Evolutionary conservation across 768 basidiomycete genomes (phyloP), one percentile per base, ranked within the genome.

Genomic region (Grammothele lineata): DNA sequence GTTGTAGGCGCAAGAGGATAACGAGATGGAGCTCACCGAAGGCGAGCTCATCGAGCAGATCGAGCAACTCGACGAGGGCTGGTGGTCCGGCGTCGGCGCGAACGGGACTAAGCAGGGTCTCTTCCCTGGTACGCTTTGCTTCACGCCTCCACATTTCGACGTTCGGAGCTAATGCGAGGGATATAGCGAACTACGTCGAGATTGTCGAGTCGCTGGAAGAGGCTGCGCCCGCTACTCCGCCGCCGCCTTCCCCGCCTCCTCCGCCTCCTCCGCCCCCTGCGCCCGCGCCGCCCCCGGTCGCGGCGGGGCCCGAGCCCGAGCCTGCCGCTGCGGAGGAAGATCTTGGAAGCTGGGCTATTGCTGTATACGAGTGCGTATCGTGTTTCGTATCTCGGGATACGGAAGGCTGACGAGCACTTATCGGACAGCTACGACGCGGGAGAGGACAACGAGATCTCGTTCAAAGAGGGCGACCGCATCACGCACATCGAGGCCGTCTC

Each of bases 371-470:
- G 86, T 90, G 58, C 56, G 83, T 70, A 25, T 15, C n/a, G n/a
- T n/a, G n/a, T n/a, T n/a, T n/a, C n/a, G n/a, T n/a, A n/a, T n/a
- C n/a, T n/a, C n/a, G n/a, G n/a, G n/a, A n/a, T n/a, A n/a, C n/a
- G n/a, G n/a, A 17, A 8, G 4, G 2, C 5, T 34, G 33, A 41
- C 61, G 45, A 57, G 45, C 35, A 15, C 25, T n/a, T 18, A 30
- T 19, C 40, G 1, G 44, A 6, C 40, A 93, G 89, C 53, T 95
- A 94, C 58, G 89, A 92, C 9, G 90, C 93, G 0, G 80, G 80
- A 0, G 93, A 96, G 61, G 92, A 92, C 55, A 96, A 97, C 59
- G 93, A 96, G 60, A 68, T 96, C 23, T 75, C 83, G 3, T 92
- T 97, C 77, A 70, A 63, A 24, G 92, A 92, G 63, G 90, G 89